Evolutionary conservation across 2,329 filamentous ascomycete species (phyloP).

Genomic region (Beauveria rudraprayagi): DNA sequence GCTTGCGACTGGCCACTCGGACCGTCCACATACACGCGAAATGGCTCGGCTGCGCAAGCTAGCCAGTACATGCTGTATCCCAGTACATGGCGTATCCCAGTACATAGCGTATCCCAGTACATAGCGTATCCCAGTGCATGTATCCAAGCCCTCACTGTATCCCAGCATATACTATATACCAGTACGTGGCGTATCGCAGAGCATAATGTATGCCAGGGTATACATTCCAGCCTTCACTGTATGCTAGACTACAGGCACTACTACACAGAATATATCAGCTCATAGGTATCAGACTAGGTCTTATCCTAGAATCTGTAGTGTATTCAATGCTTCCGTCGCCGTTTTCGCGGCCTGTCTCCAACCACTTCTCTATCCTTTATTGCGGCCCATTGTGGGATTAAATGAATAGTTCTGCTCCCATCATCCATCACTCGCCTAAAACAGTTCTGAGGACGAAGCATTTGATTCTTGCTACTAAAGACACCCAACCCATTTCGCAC

Average conservation of each 20-base stretch:
- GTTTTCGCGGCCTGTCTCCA: neutral
- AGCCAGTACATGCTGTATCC: neutral
- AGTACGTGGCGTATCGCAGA: neutral
- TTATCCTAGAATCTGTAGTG: neutral
- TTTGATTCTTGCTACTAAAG: conserved; percentile 4
- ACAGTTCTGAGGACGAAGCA: neutral
- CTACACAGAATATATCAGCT: neutral
- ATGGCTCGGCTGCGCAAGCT: too few species aligned
- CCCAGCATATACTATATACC: neutral
- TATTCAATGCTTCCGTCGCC: neutral
- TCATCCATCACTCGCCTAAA: neutral
- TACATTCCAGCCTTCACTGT: neutral
- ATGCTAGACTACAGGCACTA: neutral
- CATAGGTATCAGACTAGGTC: neutral
- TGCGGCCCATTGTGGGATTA: neutral
- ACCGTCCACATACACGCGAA: too few species aligned
- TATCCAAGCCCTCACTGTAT: too few species aligned
- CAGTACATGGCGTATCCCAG: too few species aligned
- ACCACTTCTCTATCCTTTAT: conserved; percentile 2
- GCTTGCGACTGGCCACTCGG: too few species aligned
- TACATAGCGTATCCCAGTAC: too few species aligned
- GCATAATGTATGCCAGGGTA: neutral
- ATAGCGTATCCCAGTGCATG: too few species aligned
- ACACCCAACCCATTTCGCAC: neutral
- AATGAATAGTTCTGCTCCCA: neutral